A percentile compares a stretch with the other conserved stretches of the same genome.
Conservation (phyloP, 768 basidiomycete genomes). For the Tricholoma saponaceum region DNA sequence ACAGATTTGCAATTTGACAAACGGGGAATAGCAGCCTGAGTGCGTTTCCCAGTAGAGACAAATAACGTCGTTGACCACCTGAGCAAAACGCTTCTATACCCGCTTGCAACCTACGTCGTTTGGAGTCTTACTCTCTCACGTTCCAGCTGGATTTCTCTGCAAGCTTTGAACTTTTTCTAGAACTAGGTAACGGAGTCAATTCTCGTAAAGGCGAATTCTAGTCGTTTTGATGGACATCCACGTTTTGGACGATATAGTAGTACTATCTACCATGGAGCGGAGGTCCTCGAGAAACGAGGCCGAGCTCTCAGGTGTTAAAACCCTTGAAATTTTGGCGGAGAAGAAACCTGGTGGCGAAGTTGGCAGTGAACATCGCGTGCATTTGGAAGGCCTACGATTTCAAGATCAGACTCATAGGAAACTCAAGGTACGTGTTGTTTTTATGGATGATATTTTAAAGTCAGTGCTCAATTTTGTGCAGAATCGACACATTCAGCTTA, state of each 20-base stretch:
- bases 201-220: neutral
- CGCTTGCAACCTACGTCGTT: neutral
- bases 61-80: too few species aligned
- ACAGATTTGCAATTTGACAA: neutral
- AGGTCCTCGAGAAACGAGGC: neutral
- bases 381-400: slow-evolving; percentile 9
- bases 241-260: neutral
- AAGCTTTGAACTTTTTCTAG: neutral
- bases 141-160: neutral
- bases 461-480: slow-evolving; percentile 9
- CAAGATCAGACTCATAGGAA: slow-evolving; percentile 34
- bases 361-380: slow-evolving; percentile 9
- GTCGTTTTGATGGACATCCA: neutral
- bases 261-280: slow-evolving; percentile 8
- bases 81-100: neutral
- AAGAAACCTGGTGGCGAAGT: neutral
- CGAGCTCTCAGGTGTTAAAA: neutral
- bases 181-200: neutral
- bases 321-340: neutral
- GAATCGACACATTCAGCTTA: slow-evolving; percentile 50
- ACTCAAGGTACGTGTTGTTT: slow-evolving; percentile 27
- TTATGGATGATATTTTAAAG: neutral
- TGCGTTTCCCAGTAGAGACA: too few species aligned
- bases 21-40: neutral
- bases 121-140: neutral